These are phyloP conservation scores for Globisporangium iwayamae DNA, from an alignment of 352 stramenopile genomes.

Conservation along the genomic window DNA sequence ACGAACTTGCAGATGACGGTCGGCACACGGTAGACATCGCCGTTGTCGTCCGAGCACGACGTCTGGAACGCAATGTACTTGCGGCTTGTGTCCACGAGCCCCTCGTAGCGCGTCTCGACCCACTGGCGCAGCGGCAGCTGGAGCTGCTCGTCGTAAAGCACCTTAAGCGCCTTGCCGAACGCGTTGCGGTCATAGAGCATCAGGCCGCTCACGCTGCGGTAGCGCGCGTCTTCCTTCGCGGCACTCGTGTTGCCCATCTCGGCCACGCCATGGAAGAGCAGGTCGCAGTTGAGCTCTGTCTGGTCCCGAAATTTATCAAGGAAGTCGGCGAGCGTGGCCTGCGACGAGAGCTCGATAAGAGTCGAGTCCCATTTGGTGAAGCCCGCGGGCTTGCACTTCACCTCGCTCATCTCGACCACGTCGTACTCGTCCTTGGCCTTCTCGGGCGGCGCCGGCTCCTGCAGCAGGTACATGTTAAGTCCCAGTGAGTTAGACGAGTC, in stretches of 20 bases:
- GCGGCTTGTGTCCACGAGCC: constrained; percentile 74
- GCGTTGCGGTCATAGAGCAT: constrained; percentile 87
- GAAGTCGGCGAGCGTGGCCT: constrained; percentile 69
- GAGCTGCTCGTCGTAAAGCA: constrained; percentile 67
- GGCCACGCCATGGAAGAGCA: constrained; percentile 75
- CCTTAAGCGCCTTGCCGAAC: constrained; percentile 66
- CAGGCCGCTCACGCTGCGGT: constrained; percentile 64
- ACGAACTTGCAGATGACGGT: constrained; percentile 86
- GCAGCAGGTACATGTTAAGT: constrained; percentile 92
- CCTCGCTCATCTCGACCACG: constrained; percentile 83
- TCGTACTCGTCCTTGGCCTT: constrained; percentile 92
- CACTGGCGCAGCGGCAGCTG: constrained; percentile 49
- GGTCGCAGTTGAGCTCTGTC: constrained; percentile 75
- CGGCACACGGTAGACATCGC: constrained; percentile 77
- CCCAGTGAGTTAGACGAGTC: constrained; percentile 91
- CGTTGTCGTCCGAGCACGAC: constrained; percentile 82
- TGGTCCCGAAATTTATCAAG: constrained; percentile 60
- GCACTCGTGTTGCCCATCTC: constrained; percentile 58
- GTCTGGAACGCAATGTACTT: constrained; percentile 85
- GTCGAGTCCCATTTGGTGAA: constrained; percentile 94
- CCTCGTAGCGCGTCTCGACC: constrained; percentile 77
- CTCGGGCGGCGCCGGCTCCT: constrained; percentile 77
- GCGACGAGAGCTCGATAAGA: constrained; percentile 58
- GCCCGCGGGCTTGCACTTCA: constrained; percentile 80
- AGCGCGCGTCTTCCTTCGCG: constrained; percentile 64